Conservation (phyloP, 73 alveolate genomes). For the Tetrahymena elliotti region DNA sequence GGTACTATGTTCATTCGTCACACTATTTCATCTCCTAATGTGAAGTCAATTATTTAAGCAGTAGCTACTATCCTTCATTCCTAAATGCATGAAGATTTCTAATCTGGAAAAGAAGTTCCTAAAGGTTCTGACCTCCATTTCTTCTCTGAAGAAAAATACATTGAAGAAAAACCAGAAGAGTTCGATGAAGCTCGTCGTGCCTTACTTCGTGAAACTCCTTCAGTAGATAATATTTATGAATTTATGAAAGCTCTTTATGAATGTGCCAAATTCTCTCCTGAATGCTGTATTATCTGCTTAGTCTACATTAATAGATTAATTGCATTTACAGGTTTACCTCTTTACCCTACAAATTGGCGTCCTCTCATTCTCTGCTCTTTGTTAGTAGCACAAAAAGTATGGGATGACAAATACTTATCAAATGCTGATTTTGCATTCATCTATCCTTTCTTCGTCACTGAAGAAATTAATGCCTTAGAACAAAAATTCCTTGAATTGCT, state of each 20-base stretch:
- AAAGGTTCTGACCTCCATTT: slow-evolving; percentile 85
- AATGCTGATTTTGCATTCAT: slow-evolving; percentile 96
- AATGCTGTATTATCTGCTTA: slow-evolving; percentile 93
- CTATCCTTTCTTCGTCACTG: slow-evolving; percentile 96
- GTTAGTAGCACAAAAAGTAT: slow-evolving; percentile 92
- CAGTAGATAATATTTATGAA: slow-evolving; percentile 89
- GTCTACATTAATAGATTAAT: slow-evolving; percentile 92
- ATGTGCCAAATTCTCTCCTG: slow-evolving; percentile 85
- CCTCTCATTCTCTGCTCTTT: slow-evolving; percentile 91
- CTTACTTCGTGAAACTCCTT: slow-evolving; percentile 73
- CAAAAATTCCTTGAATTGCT: slow-evolving; percentile 89
- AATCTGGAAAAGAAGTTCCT: slow-evolving; percentile 73
- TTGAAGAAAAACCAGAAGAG: slow-evolving; percentile 89
- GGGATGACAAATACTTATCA: slow-evolving; percentile 96
- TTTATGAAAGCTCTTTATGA: slow-evolving; percentile 96
- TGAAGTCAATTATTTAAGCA: slow-evolving; percentile 79
- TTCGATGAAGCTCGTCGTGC: slow-evolving; percentile 75
- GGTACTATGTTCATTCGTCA: slow-evolving; percentile 25
- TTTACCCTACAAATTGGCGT: slow-evolving; percentile 95
- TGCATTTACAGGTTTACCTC: slow-evolving; percentile 94
- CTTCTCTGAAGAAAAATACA: slow-evolving; percentile 95
- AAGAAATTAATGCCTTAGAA: slow-evolving; percentile 89
- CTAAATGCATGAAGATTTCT: slow-evolving; percentile 85
- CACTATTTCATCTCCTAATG: slow-evolving; percentile 91
- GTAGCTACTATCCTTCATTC: slow-evolving; percentile 92